Percentiles rank a stretch among this genome's conserved stretches.
phyloP scores from a whole-genome alignment of 441 rosid genomes.

The Syzygium syzygioides region DNA sequence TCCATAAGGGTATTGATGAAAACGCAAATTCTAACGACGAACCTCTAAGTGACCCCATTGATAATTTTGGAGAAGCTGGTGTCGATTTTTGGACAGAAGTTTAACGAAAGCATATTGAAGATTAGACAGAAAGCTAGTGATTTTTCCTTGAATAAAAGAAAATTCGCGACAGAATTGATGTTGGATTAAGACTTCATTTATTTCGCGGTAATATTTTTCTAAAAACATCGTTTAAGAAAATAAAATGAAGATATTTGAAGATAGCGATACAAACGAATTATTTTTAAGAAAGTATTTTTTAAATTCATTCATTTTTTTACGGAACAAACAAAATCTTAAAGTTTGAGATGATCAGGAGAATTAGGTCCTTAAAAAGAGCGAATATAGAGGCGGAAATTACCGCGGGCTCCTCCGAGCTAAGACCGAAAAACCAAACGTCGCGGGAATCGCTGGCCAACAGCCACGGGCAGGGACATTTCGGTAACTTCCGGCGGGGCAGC shows the following conservation, averaged over 20 bases:
- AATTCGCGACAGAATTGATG: not conserved
- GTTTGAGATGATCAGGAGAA: accelerated
- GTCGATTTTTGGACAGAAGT: not conserved
- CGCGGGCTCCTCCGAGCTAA: not conserved
- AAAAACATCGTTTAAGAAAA: too few species aligned
- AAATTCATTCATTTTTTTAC: too few species aligned
- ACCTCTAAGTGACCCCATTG: accelerated
- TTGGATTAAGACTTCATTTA: not conserved
- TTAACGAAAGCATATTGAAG: accelerated
- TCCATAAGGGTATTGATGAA: accelerated
- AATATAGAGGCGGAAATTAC: not conserved
- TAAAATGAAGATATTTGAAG: too few species aligned
- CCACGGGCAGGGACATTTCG: not conserved
- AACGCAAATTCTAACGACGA: not conserved
- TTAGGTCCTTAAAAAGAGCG: too few species aligned
- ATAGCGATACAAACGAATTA: too few species aligned
- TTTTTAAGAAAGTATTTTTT: too few species aligned
- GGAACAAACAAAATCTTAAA: too few species aligned
- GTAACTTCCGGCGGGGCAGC: not conserved
- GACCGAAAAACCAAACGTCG: not conserved
- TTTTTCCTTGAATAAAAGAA: not conserved
- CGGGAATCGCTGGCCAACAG: not conserved
- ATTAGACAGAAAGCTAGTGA: not conserved
- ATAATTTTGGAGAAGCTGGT: not conserved
- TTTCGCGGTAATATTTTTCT: too few species aligned